Conservation (phyloP, 768 basidiomycete species). For the Leccinum arenicola region DNA sequence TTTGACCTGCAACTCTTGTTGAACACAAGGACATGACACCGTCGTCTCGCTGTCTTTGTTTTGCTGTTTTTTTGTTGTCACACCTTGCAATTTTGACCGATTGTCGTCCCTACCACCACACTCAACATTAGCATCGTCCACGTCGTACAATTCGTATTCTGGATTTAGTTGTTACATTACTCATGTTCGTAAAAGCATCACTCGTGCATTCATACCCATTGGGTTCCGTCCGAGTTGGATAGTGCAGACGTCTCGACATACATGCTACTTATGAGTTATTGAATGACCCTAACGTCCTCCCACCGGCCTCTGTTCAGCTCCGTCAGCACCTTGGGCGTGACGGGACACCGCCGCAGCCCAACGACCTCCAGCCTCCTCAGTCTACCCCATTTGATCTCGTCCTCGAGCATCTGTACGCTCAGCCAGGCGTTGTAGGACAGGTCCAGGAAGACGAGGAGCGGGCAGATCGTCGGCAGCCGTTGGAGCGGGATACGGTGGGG, state of each 20-base stretch:
- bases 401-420: constrained; percentile 33
- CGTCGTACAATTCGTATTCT: constrained; percentile 13
- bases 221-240: not conserved
- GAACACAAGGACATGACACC: constrained; percentile 42
- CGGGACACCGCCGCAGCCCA: constrained; percentile 52
- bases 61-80: not conserved
- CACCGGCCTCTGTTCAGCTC: constrained; percentile 61
- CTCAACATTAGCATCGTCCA: constrained; percentile 16
- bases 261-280: constrained; percentile 20
- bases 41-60: not conserved
- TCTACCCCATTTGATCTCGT: constrained; percentile 55
- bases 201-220: not conserved
- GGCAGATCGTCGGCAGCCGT: constrained; percentile 56
- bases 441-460: constrained; percentile 60
- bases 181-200: constrained; percentile 21
- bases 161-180: constrained; percentile 26
- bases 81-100: not conserved
- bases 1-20: constrained; percentile 58
- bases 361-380: constrained; percentile 51
- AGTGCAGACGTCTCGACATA: not conserved
- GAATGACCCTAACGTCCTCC: constrained; percentile 58
- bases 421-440: constrained; percentile 65
- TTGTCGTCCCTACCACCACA: not conserved
- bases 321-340: constrained; percentile 40
- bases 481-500: constrained; percentile 48